Evolutionary conservation across 176 grass and related monocot genomes (phyloP).

Genomic region (Paspalum vaginatum): DNA sequence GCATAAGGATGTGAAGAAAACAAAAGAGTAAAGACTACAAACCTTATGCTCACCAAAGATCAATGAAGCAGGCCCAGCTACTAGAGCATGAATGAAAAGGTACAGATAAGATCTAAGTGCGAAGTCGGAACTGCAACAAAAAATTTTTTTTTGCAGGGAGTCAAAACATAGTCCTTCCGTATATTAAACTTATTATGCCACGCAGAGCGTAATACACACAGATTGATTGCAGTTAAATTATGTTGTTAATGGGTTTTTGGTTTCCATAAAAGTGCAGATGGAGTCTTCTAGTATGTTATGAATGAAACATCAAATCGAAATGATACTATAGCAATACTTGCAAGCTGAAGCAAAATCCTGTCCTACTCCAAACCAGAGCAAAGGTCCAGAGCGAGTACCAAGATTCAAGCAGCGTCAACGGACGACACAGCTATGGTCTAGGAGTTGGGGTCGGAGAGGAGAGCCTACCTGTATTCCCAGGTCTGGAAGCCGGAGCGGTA

Average conservation of each 20-base stretch:
- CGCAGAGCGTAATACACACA: not conserved
- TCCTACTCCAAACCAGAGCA: not conserved
- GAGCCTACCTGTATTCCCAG: conserved; percentile 87
- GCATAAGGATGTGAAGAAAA: conserved; percentile 28
- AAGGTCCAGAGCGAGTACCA: not conserved
- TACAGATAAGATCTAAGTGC: conserved; percentile 95
- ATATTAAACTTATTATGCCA: not conserved
- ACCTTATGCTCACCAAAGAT: conserved; percentile 91
- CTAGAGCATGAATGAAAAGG: conserved; percentile 83
- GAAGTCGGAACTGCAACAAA: conserved; percentile 81
- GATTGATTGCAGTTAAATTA: conserved; percentile 7
- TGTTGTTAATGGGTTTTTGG: not conserved
- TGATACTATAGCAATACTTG: not conserved
- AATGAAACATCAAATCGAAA: conserved; percentile 1
- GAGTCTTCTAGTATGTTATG: not conserved
- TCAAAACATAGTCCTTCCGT: conserved; percentile 24
- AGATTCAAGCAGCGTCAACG: conserved; percentile 13
- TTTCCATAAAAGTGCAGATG: conserved; percentile 27
- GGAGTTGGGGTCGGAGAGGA: not conserved
- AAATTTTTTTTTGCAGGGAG: conserved; percentile 17
- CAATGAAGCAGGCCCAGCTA: conserved; percentile 83
- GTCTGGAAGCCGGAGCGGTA: conserved; percentile 98
- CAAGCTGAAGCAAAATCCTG: not conserved
- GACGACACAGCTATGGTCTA: conserved; percentile 34
- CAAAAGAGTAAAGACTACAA: conserved; percentile 24